These are phyloP conservation scores for Mucor velutinosus DNA, from an alignment of 371 early-diverging fungal species.

Conservation along the genomic window DNA sequence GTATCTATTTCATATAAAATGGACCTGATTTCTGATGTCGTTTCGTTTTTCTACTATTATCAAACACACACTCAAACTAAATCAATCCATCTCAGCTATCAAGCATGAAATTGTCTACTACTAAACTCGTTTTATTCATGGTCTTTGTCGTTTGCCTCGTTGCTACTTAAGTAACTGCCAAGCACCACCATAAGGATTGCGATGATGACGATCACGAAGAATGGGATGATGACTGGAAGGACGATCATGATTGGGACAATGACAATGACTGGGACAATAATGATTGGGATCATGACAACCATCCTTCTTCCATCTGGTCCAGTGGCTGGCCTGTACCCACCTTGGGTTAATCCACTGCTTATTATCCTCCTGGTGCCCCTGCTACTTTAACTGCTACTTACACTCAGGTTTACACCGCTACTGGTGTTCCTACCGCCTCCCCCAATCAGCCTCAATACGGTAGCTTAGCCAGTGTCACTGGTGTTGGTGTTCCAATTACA, in stretches of 20 bases:
- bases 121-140: conserved; percentile 5
- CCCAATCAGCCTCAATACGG: not conserved
- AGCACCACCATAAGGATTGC: not conserved
- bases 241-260: not conserved
- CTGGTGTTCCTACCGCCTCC: not conserved
- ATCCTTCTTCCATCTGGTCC: not conserved
- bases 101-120: conserved; percentile 10
- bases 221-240: not conserved
- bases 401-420: conserved; percentile 3
- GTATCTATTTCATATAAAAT: not conserved
- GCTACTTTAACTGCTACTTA: not conserved
- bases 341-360: not conserved
- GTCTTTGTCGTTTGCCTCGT: not conserved
- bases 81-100: not conserved
- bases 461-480: not conserved
- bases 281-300: not conserved
- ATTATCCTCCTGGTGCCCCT: not conserved
- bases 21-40: not conserved
- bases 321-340: not conserved
- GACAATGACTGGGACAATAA: not conserved
- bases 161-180: conserved; percentile 1
- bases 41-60: not conserved
- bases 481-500: not conserved
- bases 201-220: conserved; percentile 1
- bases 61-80: not conserved